Evolutionary conservation across 129 eudicot species (phyloP).

Genomic region (Daucus carota): DH1_v3.0 NC_030381.2:49619501-49620000

Average conservation of each 20-base stretch:
- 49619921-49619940: background rate
- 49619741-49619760: background rate
- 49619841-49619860: background rate
- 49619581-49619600: no score
- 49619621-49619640: background rate
- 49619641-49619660: background rate
- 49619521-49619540: background rate
- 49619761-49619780: background rate
- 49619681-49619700: background rate
- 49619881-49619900: background rate
- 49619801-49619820: background rate
- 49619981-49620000: background rate
- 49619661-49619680: background rate
- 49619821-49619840: background rate
- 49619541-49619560: no score
- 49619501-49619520: no score
- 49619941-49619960: background rate
- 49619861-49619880: background rate
- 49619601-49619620: background rate
- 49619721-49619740: background rate
- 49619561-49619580: background rate
- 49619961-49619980: background rate
- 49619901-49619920: background rate
- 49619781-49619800: background rate
- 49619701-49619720: background rate